Evolutionary conservation across 768 basidiomycete species (phyloP).

Genomic region (Boletus fagicola): DNA sequence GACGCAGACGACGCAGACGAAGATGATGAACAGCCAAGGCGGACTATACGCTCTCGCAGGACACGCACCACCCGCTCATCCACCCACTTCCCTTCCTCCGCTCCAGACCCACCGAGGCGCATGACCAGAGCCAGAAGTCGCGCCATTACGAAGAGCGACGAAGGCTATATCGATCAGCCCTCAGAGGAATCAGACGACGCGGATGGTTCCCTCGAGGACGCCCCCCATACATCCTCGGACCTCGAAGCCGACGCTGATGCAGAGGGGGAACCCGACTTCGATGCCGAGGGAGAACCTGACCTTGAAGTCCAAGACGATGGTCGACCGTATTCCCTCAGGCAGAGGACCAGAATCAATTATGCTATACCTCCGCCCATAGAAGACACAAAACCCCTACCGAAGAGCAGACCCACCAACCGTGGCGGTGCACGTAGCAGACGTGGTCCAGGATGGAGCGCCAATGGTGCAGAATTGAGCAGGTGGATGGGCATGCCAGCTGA

Average conservation of each 20-base stretch:
- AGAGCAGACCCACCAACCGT: constrained; percentile 38
- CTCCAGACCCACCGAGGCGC: constrained; percentile 4
- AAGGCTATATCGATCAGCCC: constrained; percentile 49
- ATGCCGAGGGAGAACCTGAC: constrained; percentile 39
- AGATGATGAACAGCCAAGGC: constrained; percentile 27
- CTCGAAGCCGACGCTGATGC: constrained; percentile 36
- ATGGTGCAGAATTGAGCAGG: constrained; percentile 69
- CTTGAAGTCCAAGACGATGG: constrained; percentile 41
- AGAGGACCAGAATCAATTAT: constrained; percentile 68
- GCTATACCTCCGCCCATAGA: constrained; percentile 81
- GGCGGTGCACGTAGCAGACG: constrained; percentile 41
- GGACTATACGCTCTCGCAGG: constrained; percentile 14
- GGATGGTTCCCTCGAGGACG: constrained; percentile 60
- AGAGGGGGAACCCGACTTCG: constrained; percentile 40
- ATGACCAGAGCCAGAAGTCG: constrained; percentile 28
- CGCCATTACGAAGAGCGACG: constrained; percentile 43
- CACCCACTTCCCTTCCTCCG: constrained; percentile 1
- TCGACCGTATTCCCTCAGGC: constrained; percentile 56
- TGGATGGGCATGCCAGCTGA: constrained; percentile 74
- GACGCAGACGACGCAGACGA: constrained; percentile 36
- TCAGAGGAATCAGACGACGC: constrained; percentile 52
- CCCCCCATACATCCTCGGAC: constrained; percentile 41
- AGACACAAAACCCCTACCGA: constrained; percentile 48
- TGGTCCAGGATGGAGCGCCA: constrained; percentile 75
- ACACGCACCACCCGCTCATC: constrained; percentile 29